Conservation (phyloP, 2,329 filamentous ascomycete genomes). For the Laburnicola sp. region DNA sequence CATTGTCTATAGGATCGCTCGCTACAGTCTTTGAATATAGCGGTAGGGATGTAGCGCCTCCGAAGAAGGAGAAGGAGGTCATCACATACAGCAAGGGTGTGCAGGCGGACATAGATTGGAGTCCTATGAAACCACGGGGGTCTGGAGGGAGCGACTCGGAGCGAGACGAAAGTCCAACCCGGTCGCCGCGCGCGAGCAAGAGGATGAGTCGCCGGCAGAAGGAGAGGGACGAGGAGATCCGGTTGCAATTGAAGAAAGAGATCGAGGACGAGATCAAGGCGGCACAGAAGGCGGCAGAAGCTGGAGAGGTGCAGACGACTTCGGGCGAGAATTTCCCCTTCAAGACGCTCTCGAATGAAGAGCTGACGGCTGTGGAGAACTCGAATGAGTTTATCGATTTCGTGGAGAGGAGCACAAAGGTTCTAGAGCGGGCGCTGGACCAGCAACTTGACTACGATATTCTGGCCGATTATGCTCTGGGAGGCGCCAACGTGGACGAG, state of each 20-base stretch:
- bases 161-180: conserved; percentile 63
- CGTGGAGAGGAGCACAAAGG: conserved; percentile 92
- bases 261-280: conserved; percentile 87
- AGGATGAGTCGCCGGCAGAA: conserved; percentile 76
- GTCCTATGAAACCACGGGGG: conserved; percentile 56
- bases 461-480: conserved; percentile 87
- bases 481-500: conserved; percentile 75
- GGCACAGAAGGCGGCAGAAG: conserved; percentile 54
- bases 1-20: conserved; percentile 71
- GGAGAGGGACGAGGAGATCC: conserved; percentile 85
- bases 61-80: conserved; percentile 67
- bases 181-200: conserved; percentile 63
- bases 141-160: conserved; percentile 59
- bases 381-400: conserved; percentile 95
- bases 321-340: conserved; percentile 68
- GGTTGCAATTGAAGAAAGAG: conserved; percentile 80
- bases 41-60: conserved; percentile 72
- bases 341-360: conserved; percentile 78
- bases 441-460: conserved; percentile 96
- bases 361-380: conserved; percentile 84
- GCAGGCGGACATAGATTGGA: conserved; percentile 81
- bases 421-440: conserved; percentile 92
- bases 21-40: conserved; percentile 80
- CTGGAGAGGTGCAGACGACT: conserved; percentile 49
- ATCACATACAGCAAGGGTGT: conserved; percentile 98